Base-by-base conservation (phyloP, 1,284 basidiomycete genomes). In the Megacollybia platyphylla region DNA sequence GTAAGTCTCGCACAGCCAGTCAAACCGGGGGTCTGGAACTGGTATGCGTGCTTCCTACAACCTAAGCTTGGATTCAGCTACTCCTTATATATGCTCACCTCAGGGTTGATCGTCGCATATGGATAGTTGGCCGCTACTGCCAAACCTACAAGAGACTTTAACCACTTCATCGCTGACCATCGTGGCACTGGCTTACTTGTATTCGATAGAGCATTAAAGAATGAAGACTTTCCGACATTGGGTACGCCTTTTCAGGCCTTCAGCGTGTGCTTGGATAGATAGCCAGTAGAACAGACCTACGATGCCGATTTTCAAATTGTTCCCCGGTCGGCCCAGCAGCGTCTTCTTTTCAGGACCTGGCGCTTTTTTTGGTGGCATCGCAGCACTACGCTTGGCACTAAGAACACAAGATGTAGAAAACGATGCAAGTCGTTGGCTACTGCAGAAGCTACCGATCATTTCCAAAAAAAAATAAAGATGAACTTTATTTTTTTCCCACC, bases 51-150 rank as follows among this genome's bases (percentile, higher is more conserved):
- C 91, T 69, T 87, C 84, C 67, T 70, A 44, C 15, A 30, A 40
- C 11, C 44, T 27, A 35, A 36, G 38, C 39, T 40, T 11, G 29
- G 30, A 15, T 26, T 13, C 13, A 15, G 13, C 30, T 24, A 24
- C 17, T 26, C n/a, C 30, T 62, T n/a, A 31, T 9, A 4, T 15
- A 26, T 7, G 55, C 57, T 41, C 47, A 68, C 67, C 73, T 80
- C 90, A 54, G 71, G 90, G 65, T 90, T 85, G 61, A 97, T 96
- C 42, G 93, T 97, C 9, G 92, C 92, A 57, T 97, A 99, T 13
- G 96, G 96, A 61, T 96, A 99, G 73, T 99, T 99, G 63, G 92
- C 92, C 37, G 90, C 83, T 63, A 96, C 94, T 52, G 89, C 94
- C n/a, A 97, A 76, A 64, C 97, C 87, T 91, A 49, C 29, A 43